phyloP scores from a whole-genome alignment of 1,139 yeast genomes.

The Kodamaea sp. region DNA sequence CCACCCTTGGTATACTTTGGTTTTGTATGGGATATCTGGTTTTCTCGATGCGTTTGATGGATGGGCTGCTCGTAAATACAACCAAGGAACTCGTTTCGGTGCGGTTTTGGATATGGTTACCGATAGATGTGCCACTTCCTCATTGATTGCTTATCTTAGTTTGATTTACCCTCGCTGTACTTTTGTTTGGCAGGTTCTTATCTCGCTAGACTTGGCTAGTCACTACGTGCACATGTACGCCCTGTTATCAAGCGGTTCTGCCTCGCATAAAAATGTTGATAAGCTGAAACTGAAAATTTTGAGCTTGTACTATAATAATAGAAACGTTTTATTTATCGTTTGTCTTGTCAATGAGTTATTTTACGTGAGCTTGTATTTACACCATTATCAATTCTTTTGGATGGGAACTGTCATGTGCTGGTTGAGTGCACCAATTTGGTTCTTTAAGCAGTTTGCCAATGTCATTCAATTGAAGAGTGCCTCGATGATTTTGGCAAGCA shows the following conservation, averaged over 20 bases:
- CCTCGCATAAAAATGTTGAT: conserved; percentile 82
- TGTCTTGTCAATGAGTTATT: conserved; percentile 93
- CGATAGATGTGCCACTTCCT: conserved; percentile 93
- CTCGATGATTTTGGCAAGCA: conserved; percentile 70
- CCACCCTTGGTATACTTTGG: conserved; percentile 75
- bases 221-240: conserved; percentile 99
- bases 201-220: conserved; percentile 86
- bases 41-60: conserved; percentile 96
- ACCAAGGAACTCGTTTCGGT: conserved; percentile 90
- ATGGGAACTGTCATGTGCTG: conserved; percentile 64
- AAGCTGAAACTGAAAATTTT: conserved; percentile 67
- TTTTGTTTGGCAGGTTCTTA: conserved; percentile 77
- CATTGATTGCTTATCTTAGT: conserved; percentile 80
- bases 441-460: conserved; percentile 87
- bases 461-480: conserved; percentile 87
- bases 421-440: conserved; percentile 79
- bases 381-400: conserved; percentile 61
- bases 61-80: conserved; percentile 82
- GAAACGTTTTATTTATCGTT: conserved; percentile 76
- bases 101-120: conserved; percentile 99
- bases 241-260: conserved; percentile 72
- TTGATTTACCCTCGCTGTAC: conserved; percentile 67
- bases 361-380: conserved; percentile 83
- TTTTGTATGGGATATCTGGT: conserved; percentile 82
- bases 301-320: conserved; percentile 81